These are phyloP conservation scores for Edaphochlamys debaryana DNA, from an alignment of 139 green algal genomes.

Conservation along the genomic window DNA sequence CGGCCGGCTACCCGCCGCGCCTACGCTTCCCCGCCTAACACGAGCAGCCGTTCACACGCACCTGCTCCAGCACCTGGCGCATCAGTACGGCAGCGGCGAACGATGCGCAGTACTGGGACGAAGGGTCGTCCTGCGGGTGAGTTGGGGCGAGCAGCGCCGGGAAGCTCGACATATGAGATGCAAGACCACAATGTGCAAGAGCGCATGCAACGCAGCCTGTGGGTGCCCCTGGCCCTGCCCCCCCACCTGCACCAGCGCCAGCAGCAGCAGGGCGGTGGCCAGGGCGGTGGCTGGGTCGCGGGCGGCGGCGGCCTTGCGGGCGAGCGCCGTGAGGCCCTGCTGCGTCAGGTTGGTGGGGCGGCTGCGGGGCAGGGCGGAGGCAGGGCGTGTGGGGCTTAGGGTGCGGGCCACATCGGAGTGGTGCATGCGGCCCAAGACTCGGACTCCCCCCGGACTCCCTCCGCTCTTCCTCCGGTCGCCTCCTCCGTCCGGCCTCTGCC, in stretches of 20 bases:
- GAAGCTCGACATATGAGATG: no score
- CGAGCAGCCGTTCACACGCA: neutral
- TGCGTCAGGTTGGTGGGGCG: conserved; percentile 52
- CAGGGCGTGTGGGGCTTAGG: no score
- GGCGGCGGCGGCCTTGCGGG: conserved; percentile 14
- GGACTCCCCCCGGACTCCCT: no score
- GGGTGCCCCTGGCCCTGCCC: no score
- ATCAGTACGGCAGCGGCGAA: conserved; percentile 50
- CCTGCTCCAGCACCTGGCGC: conserved; percentile 60
- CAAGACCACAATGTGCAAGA: no score
- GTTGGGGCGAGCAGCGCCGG: no score
- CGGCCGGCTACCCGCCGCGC: no score
- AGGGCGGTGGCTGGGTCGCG: conserved; percentile 50
- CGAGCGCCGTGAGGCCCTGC: conserved; percentile 54
- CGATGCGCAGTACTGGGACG: conserved; percentile 53
- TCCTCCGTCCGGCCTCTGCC: neutral
- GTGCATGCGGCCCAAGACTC: neutral
- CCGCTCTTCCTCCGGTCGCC: no score
- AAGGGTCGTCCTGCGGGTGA: conserved; percentile 52
- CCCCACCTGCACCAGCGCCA: no score
- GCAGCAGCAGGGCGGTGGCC: conserved; percentile 48
- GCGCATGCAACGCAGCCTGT: no score
- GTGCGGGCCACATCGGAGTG: neutral
- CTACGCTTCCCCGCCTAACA: no score
- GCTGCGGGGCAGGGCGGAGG: neutral